These are phyloP conservation scores for Ceratocystis lukuohia DNA, from an alignment of 2,329 filamentous ascomycete genomes.

Conservation along the genomic window DNA sequence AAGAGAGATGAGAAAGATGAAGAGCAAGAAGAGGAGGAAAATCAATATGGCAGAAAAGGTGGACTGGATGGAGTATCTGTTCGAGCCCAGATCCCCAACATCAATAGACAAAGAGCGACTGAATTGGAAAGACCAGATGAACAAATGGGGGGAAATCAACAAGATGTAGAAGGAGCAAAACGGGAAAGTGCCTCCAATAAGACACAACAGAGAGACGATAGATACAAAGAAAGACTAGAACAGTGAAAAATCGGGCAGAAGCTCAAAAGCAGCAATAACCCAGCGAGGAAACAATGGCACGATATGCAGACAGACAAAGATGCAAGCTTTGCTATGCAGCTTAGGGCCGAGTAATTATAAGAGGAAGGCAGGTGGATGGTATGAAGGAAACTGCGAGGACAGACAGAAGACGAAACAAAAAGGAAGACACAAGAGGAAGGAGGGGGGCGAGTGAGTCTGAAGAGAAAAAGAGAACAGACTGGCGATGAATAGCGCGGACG, in stretches of 20 bases:
- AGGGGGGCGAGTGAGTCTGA: background rate
- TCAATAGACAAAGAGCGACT: background rate
- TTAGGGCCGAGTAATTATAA: background rate
- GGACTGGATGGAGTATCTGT: background rate
- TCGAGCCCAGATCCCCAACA: background rate
- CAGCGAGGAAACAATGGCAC: background rate
- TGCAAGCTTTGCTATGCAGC: background rate
- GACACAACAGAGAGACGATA: background rate
- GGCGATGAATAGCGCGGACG: background rate
- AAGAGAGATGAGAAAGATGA: background rate
- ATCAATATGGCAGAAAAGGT: background rate
- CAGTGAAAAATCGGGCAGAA: background rate
- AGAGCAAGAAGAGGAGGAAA: background rate
- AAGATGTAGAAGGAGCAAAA: background rate
- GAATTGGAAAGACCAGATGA: background rate
- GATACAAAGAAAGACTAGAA: background rate
- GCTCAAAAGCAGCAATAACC: background rate
- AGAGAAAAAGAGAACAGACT: background rate
- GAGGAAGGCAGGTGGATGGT: background rate
- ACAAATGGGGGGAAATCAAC: background rate
- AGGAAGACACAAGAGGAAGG: background rate
- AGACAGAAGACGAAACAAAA: background rate
- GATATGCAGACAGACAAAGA: background rate
- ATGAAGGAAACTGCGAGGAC: background rate
- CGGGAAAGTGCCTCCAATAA: constrained; percentile 2